Evolutionary conservation across 139 green algal genomes (phyloP), one percentile per base, ranked within the genome.

Genomic region (Dunaliella primolecta): DNA sequence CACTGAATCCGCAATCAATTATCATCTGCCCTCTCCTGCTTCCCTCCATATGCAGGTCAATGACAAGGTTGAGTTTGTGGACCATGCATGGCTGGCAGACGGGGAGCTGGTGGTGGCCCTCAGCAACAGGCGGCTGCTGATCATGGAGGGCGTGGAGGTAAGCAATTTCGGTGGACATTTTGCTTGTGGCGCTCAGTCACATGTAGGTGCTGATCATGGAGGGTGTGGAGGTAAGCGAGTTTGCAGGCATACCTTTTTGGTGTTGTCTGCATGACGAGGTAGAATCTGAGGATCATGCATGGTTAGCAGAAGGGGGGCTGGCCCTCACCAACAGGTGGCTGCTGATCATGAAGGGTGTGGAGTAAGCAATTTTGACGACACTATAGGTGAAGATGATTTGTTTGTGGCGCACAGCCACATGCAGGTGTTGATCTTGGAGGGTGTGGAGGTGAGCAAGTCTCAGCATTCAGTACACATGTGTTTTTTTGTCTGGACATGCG

Each of bases 1-100:
- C n/a, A n/a, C n/a, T n/a, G n/a, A n/a, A n/a, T n/a, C n/a, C n/a
- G n/a, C n/a, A n/a, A n/a, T n/a, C n/a, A n/a, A n/a, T n/a, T n/a
- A n/a, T n/a, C n/a, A n/a, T n/a, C n/a, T n/a, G n/a, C n/a, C n/a
- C n/a, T n/a, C n/a, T n/a, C n/a, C n/a, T n/a, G n/a, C n/a, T n/a
- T n/a, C n/a, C n/a, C n/a, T n/a, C n/a, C 46, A 64, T 15, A 64
- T 15, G 15, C 46, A 64, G 46, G 46, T 15, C 23, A 29, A 21
- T n/a, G 38, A 30, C 46, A 64, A 64, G 46, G 30, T 36, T 2
- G 11, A 29, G 35, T 85, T 74, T 80, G 35, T 80, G 24, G 81
- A 85, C 81, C 81, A 85, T 31, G 71, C 27, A 2, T 85, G 81
- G 81, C n/a, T 85, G 33, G 25, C 81, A 11, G 81, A 85, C 80